Evolutionary conservation across 2,329 filamentous ascomycete species (phyloP).

Genomic region (Botryotinia calthae): DNA sequence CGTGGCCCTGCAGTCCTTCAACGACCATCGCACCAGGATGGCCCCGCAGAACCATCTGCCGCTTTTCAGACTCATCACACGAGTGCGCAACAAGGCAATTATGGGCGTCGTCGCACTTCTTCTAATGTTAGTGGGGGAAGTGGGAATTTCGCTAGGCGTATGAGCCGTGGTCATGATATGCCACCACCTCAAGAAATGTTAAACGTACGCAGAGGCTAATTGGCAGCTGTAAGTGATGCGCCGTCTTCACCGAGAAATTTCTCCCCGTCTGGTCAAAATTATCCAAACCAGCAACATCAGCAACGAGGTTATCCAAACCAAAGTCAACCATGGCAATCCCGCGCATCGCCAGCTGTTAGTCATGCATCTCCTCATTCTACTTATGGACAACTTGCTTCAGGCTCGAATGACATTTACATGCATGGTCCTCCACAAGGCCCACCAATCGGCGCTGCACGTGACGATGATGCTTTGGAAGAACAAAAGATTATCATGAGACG

Average conservation of each 20-base stretch:
- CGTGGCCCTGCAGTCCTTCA: slow-evolving; percentile 79
- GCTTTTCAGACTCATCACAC: slow-evolving; percentile 79
- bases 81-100: slow-evolving; percentile 62
- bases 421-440: slow-evolving; percentile 26
- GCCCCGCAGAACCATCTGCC: slow-evolving; percentile 77
- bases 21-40: slow-evolving; percentile 60
- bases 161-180: slow-evolving; percentile 39
- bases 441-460: slow-evolving; percentile 37
- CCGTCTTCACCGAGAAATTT: slow-evolving; percentile 48
- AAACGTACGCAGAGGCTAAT: slow-evolving; percentile 48
- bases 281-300: slow-evolving; percentile 29
- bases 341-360: slow-evolving; percentile 39
- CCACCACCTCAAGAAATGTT: slow-evolving; percentile 40
- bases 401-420: slow-evolving; percentile 39
- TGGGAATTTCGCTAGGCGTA: slow-evolving; percentile 56
- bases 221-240: slow-evolving; percentile 51
- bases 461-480: slow-evolving; percentile 57
- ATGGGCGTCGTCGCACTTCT: slow-evolving; percentile 76
- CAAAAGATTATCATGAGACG: slow-evolving; percentile 74
- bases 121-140: slow-evolving; percentile 90
- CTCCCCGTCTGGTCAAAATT: slow-evolving; percentile 36
- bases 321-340: slow-evolving; percentile 43
- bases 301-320: slow-evolving; percentile 23
- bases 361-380: slow-evolving; percentile 38
- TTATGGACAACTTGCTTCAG: slow-evolving; percentile 37